These are phyloP conservation scores for Populus alba DNA, from an alignment of 345 rosid genomes.

Conservation along the genomic window DNA sequence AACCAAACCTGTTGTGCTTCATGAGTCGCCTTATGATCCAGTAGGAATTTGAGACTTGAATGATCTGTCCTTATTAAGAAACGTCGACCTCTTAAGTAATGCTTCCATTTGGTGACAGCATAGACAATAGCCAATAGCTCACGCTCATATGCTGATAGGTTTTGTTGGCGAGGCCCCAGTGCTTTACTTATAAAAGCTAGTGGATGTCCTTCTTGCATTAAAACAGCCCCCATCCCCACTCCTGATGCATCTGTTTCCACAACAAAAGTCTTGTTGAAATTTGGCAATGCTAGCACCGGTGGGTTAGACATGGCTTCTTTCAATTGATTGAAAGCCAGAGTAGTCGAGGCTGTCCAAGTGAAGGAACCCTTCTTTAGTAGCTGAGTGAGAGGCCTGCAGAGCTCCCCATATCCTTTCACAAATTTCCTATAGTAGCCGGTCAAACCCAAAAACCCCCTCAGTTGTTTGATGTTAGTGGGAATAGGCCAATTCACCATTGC, in stretches of 20 bases:
- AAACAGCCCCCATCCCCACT: not conserved
- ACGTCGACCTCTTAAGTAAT: too few relatives aligned
- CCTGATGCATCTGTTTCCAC: not conserved
- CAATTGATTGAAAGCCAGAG: not conserved
- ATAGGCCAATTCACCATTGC: not conserved
- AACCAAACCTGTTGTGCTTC: not conserved
- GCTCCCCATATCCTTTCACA: not conserved
- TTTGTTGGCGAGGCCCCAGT: not conserved
- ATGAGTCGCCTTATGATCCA: rapidly evolving
- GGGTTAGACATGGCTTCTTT: not conserved
- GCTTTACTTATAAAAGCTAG: not conserved
- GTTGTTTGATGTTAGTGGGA: not conserved
- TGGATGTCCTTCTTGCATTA: not conserved
- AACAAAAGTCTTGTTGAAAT: not conserved
- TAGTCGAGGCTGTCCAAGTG: rapidly evolving
- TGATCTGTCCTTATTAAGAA: too few relatives aligned
- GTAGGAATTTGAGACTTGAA: not conserved
- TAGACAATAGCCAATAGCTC: not conserved
- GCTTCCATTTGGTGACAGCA: too few relatives aligned
- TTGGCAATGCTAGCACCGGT: not conserved
- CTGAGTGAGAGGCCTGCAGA: not conserved
- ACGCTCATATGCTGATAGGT: too few relatives aligned
- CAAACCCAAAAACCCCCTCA: not conserved
- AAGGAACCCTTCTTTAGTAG: not conserved
- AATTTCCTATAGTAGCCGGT: not conserved